Evolutionary conservation across 495 filamentous ascomycete species (phyloP), one percentile per base, ranked within the genome.

Genomic region (Bombardia bombarda): DNA sequence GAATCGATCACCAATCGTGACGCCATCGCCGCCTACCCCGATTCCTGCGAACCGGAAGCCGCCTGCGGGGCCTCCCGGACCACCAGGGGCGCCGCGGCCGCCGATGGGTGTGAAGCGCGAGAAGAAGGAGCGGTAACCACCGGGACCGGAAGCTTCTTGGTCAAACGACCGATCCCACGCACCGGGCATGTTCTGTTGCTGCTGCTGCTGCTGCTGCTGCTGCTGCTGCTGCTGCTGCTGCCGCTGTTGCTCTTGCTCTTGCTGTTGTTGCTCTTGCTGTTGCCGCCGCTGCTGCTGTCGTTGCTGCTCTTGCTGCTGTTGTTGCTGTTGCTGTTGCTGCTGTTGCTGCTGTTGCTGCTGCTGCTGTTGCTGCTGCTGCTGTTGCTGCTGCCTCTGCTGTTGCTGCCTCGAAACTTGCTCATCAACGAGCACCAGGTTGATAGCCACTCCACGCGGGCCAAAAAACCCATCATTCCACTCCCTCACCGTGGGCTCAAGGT

Each of bases 391-490:
- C n/a, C n/a, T n/a, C n/a, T n/a, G n/a, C n/a, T n/a, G n/a, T n/a
- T n/a, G n/a, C n/a, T n/a, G n/a, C n/a, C n/a, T n/a, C n/a, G n/a
- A n/a, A n/a, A n/a, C n/a, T n/a, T n/a, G n/a, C n/a, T n/a, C n/a
- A n/a, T n/a, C n/a, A n/a, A n/a, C n/a, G n/a, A n/a, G n/a, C n/a
- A n/a, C n/a, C 16, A 50, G 47, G 5, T 32, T 42, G 14, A 56
- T 46, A 18, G 6, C 34, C 16, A 65, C 47, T 14, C 68, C 60
- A 22, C 72, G 50, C 14, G 66, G 70, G 5, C 25, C 51, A 37
- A 74, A 74, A 55, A 76, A 74, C 9, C 68, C 62, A 3, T 66
- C 56, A 33, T 76, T 76, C 73, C 73, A 76, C 45, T 74, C 68
- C 37, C 49, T 38, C n/a, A 66, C 60, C 12, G 61, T 67, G 2